These are phyloP conservation scores for Suillus variegatus DNA, from an alignment of 768 basidiomycete genomes.

Conservation along the genomic window DNA sequence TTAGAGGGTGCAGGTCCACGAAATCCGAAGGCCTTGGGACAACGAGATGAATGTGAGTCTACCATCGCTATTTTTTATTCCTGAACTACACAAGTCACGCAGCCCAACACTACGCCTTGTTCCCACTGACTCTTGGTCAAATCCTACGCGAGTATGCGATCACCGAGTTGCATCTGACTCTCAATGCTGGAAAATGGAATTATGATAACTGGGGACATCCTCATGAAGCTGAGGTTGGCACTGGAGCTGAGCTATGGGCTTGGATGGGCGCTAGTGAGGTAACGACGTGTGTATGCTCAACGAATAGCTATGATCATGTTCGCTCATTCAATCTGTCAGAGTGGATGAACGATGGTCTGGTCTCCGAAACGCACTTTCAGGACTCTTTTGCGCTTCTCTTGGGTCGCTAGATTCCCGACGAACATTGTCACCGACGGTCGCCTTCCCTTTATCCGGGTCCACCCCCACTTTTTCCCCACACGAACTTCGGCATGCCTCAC, in stretches of 20 bases:
- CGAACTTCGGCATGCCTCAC: conserved; percentile 70
- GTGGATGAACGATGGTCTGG: conserved; percentile 81
- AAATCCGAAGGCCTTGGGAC: conserved; percentile 50
- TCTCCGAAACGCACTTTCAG: conserved; percentile 86
- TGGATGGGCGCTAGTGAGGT: conserved; percentile 78
- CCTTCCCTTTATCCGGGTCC: conserved; percentile 66
- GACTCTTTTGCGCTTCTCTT: conserved; percentile 93
- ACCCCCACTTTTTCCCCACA: conserved; percentile 49
- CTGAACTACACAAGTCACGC: conserved; percentile 1
- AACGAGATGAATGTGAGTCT: conserved; percentile 50
- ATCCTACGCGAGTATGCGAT: conserved; percentile 84
- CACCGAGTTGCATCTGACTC: conserved; percentile 83
- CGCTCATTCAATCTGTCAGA: conserved; percentile 36
- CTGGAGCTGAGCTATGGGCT: conserved; percentile 88
- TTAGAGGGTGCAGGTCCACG: conserved; percentile 55
- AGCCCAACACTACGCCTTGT: conserved; percentile 87
- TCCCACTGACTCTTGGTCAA: conserved; percentile 85
- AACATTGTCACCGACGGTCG: conserved; percentile 64
- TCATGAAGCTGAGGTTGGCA: conserved; percentile 70
- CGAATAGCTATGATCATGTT: conserved; percentile 2
- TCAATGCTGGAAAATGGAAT: conserved; percentile 93
- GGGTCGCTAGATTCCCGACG: conserved; percentile 74
- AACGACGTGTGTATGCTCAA: conserved; percentile 41
- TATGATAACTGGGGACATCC: conserved; percentile 85
- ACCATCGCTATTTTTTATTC: background rate